phyloP scores from a whole-genome alignment of 2,329 filamentous ascomycete genomes.

The Chaetomium strumarium region DNA sequence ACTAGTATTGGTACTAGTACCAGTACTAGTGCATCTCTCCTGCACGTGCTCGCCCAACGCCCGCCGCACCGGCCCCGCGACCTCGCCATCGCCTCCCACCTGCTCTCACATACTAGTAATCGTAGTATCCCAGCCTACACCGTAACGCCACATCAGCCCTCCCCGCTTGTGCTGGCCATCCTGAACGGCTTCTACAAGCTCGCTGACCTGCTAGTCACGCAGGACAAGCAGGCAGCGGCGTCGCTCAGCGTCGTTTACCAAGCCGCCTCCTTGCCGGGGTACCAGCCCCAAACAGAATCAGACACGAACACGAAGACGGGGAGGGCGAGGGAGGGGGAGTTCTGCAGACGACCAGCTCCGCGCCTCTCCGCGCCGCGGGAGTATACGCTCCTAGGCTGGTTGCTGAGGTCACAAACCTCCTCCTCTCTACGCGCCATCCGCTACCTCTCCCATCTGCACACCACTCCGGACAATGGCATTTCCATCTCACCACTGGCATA shows the following conservation, averaged over 20 bases:
- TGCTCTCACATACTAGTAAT: not conserved
- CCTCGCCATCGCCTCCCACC: constrained; percentile 4
- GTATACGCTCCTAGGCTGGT: constrained; percentile 4
- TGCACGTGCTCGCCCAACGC: constrained; percentile 6
- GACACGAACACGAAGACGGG: too few relatives aligned
- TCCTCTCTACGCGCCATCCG: constrained; percentile 3
- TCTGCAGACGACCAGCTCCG: too few relatives aligned
- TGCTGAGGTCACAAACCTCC: constrained; percentile 7
- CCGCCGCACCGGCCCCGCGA: constrained; percentile 1
- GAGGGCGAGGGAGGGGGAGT: too few relatives aligned
- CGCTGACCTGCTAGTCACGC: constrained; percentile 8
- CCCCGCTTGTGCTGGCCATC: constrained; percentile 8
- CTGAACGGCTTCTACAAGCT: constrained; percentile 9
- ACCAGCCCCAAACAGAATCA: too few relatives aligned
- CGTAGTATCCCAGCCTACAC: not conserved
- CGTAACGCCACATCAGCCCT: not conserved
- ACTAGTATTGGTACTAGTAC: too few relatives aligned
- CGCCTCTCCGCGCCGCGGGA: too few relatives aligned
- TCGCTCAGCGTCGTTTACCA: constrained; percentile 3
- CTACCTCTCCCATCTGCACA: constrained; percentile 9
- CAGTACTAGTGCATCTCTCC: too few relatives aligned
- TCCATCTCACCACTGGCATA: constrained; percentile 1
- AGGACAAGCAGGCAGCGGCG: not conserved
- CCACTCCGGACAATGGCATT: not conserved
- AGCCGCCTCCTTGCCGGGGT: not conserved